These are phyloP conservation scores for Candida multigemmis DNA, from an alignment of 805 yeast species.

Conservation along the genomic window DNA sequence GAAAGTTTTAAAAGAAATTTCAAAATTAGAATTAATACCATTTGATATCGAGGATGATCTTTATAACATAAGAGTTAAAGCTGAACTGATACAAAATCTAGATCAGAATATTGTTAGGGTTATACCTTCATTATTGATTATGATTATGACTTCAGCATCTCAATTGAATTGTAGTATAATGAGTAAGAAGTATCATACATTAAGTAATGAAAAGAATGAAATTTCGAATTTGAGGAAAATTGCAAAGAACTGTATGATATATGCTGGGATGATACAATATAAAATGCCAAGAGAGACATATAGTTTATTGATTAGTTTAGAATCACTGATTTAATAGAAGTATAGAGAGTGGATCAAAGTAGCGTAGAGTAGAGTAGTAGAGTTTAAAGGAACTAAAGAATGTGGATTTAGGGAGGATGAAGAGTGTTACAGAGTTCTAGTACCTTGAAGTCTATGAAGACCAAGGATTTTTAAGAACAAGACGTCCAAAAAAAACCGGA, in stretches of 20 bases:
- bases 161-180: slow-evolving; percentile 40
- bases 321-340: slow-evolving; percentile 28
- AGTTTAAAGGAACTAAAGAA: no score
- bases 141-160: slow-evolving; percentile 72
- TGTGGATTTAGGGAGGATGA: no score
- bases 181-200: slow-evolving; percentile 33
- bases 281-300: slow-evolving; percentile 85
- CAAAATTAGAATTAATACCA: slow-evolving; percentile 60
- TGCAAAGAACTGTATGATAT: slow-evolving; percentile 85
- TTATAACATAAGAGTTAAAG: slow-evolving; percentile 51
- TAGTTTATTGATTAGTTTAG: slow-evolving; percentile 58
- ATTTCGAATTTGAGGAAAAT: slow-evolving; percentile 42
- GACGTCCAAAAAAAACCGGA: no score
- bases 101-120: slow-evolving; percentile 71
- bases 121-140: slow-evolving; percentile 69
- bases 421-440: no score
- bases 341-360: background rate
- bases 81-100: slow-evolving; percentile 53
- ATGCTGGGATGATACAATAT: slow-evolving; percentile 91
- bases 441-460: no score
- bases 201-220: slow-evolving; percentile 43
- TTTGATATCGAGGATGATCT: slow-evolving; percentile 37
- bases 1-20: slow-evolving; percentile 45
- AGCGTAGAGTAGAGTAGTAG: no score
- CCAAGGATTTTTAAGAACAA: no score